Base-by-base conservation (phyloP, 2,329 filamentous ascomycete genomes). In the Beauveria varroae region DNA sequence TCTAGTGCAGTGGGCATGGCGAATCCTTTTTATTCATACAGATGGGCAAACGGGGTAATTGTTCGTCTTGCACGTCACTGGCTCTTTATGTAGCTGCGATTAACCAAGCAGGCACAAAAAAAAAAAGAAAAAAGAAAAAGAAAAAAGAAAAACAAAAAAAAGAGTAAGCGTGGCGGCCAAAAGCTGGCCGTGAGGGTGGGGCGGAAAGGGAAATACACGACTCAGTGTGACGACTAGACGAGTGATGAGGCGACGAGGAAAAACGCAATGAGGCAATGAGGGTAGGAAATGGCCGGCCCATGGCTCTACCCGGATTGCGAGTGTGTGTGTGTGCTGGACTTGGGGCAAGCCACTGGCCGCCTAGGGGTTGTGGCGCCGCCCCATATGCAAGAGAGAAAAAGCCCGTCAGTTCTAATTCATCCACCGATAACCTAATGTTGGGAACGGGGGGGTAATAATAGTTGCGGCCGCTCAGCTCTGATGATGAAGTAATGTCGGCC, bases 291-390 rank as follows among this genome's bases (percentile, higher is more conserved):
- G 24, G 40, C 52, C 52, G 37, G 37, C 52, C 53, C 40, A 34
- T 34, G 30, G 30, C 30, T 34, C 30, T 34, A 34, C 10, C 30
- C 30, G 30, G 30, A 34, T 34, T 34, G 30, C 30, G 56, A 30
- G 53, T 16, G 53, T 18, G 12, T 34, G 30, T 12, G 56, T 22
- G 53, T 30, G 12, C 34, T 28, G 44, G 30, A 47, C 53, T 46
- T 56, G 26, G 43, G 40, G 40, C 43, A 49, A 28, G 56, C 56
- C n/a, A n/a, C n/a, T n/a, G n/a, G n/a, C n/a, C 56, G 56, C 46
- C 51, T 50, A 7, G 56, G 56, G 22, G 56, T 58, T 43, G 56
- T 58, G 56, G 56, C 56, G 56, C 56, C 56, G 56, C 56, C 56
- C 56, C 56, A 58, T 57, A 57, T 57, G 54, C 34, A 22, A 43